Percentiles rank a stretch among this genome's conserved stretches.
phyloP scores from a whole-genome alignment of 2,329 filamentous ascomycete genomes.

The Monilinia fructicola region DNA sequence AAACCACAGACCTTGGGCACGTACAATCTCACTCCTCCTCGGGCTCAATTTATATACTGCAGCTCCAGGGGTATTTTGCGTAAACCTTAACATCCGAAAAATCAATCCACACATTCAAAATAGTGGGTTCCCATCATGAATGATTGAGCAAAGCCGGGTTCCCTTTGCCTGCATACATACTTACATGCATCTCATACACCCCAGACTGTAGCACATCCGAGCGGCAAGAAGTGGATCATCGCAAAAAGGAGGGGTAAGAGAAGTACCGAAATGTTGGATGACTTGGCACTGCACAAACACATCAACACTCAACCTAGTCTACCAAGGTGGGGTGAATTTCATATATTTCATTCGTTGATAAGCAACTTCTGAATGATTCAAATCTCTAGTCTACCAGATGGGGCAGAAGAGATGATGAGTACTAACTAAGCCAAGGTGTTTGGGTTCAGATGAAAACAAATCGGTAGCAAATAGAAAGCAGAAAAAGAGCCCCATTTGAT shows the following conservation, averaged over 20 bases:
- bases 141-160: too few relatives aligned
- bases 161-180: background rate
- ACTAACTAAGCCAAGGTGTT: conserved; percentile 18
- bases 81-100: too few relatives aligned
- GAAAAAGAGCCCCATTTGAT: conserved; percentile 10
- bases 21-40: too few relatives aligned
- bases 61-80: too few relatives aligned
- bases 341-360: conserved; percentile 21
- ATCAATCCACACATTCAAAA: too few relatives aligned
- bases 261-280: background rate
- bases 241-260: background rate
- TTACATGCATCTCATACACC: background rate
- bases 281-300: background rate
- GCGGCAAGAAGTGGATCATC: background rate
- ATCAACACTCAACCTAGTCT: background rate
- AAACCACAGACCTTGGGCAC: too few relatives aligned
- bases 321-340: conserved; percentile 7
- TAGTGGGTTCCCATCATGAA: too few relatives aligned
- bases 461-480: conserved; percentile 3
- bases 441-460: conserved; percentile 9
- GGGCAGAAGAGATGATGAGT: conserved; percentile 4
- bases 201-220: background rate
- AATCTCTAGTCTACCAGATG: conserved; percentile 13
- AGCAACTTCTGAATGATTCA: conserved; percentile 17
- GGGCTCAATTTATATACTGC: too few relatives aligned